Percentiles rank a stretch among this genome's conserved stretches.
phyloP scores from a whole-genome alignment of 1,284 basidiomycete species.

The Schizopora paradoxa region DNA sequence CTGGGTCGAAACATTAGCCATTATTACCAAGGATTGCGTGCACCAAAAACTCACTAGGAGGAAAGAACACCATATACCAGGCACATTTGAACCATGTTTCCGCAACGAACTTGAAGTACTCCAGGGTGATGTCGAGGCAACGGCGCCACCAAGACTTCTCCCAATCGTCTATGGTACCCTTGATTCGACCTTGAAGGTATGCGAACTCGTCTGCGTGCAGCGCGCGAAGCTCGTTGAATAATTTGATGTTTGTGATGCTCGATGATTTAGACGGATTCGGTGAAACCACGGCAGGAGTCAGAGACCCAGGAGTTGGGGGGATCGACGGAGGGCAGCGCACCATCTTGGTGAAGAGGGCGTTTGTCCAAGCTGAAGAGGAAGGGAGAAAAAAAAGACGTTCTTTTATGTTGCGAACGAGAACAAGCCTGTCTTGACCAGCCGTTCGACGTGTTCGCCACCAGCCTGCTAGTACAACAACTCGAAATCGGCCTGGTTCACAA shows the following conservation, averaged over 20 bases:
- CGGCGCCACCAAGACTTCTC: conserved; percentile 19
- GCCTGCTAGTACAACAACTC: no score
- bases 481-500: no score
- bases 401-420: no score
- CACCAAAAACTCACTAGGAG: conserved; percentile 19
- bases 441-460: no score
- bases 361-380: no score
- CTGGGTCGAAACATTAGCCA: no score
- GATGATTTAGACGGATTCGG: neutral
- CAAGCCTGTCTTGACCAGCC: no score
- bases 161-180: conserved; percentile 11
- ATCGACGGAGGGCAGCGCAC: conserved; percentile 14
- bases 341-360: no score
- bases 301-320: neutral
- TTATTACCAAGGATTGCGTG: neutral
- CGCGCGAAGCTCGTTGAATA: conserved; percentile 16
- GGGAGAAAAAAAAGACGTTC: no score
- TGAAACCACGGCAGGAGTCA: neutral
- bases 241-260: no score
- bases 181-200: no score
- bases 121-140: conserved; percentile 12
- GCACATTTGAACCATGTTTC: conserved; percentile 20
- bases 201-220: conserved; percentile 24
- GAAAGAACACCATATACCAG: conserved; percentile 21
- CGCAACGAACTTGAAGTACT: conserved; percentile 18